Percentiles rank a stretch among this genome's conserved stretches.
Evolutionary conservation across 192 early-diverging fungal genomes (phyloP).

Genomic region (Oehlia diaphana): DNA sequence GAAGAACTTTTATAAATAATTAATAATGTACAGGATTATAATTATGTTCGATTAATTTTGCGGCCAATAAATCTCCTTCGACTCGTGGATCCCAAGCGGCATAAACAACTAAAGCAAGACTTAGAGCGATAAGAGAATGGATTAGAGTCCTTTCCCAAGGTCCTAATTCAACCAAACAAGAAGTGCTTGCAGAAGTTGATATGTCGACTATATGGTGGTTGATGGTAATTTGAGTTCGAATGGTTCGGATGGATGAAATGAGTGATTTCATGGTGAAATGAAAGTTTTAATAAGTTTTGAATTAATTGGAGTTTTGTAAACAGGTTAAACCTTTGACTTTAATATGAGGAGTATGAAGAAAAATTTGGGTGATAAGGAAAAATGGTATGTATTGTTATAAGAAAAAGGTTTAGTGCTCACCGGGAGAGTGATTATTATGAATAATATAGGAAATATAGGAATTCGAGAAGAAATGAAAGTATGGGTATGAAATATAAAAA

Average conservation of each 20-base stretch:
- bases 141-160: not conserved
- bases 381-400: too few species aligned
- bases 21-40: constrained; percentile 11
- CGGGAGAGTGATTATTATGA: too few species aligned
- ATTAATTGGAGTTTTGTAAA: too few species aligned
- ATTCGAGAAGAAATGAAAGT: too few species aligned
- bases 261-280: not conserved
- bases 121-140: not conserved
- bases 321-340: too few species aligned
- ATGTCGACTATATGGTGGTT: not conserved
- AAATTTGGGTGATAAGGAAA: too few species aligned
- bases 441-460: too few species aligned
- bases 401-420: too few species aligned
- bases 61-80: not conserved
- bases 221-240: not conserved
- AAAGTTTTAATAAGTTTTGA: not conserved
- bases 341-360: too few species aligned
- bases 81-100: not conserved
- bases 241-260: not conserved
- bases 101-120: not conserved
- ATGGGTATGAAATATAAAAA: too few species aligned
- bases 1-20: not conserved
- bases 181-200: not conserved
- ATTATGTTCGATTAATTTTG: not conserved
- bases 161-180: not conserved